These are phyloP conservation scores for Wickerhamiella cacticola DNA, from an alignment of 805 yeast genomes.

Conservation along the genomic window DNA sequence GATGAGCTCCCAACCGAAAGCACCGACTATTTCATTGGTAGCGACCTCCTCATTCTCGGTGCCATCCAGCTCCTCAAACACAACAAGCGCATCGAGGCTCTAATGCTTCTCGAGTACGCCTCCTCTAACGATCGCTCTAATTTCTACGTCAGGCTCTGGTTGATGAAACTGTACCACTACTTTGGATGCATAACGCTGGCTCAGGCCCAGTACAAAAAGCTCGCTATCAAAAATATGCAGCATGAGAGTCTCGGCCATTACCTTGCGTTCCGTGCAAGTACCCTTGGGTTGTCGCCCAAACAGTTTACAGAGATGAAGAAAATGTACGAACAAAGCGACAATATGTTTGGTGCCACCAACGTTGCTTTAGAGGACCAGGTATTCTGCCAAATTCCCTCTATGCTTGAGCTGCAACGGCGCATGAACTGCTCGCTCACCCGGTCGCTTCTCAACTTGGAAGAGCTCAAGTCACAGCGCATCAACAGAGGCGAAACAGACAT, in stretches of 20 bases:
- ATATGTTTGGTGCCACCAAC: slow-evolving; percentile 38
- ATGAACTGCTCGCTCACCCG: slow-evolving; percentile 40
- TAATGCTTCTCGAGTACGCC: slow-evolving; percentile 48
- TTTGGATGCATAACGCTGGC: slow-evolving; percentile 47
- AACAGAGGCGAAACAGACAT: slow-evolving; percentile 16
- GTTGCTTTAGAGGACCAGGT: slow-evolving; percentile 47
- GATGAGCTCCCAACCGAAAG: slow-evolving; percentile 30
- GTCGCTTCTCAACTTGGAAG: slow-evolving; percentile 24
- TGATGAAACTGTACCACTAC: slow-evolving; percentile 47
- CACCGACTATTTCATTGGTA: slow-evolving; percentile 61
- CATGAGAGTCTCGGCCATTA: slow-evolving; percentile 50
- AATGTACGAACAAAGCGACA: slow-evolving; percentile 44
- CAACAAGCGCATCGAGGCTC: slow-evolving; percentile 28
- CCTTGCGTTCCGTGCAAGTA: slow-evolving; percentile 38
- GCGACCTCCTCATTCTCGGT: slow-evolving; percentile 51
- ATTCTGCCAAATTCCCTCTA: slow-evolving; percentile 55
- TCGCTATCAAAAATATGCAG: slow-evolving; percentile 66
- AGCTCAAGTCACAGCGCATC: slow-evolving; percentile 20
- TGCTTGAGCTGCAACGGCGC: slow-evolving; percentile 47
- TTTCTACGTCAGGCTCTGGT: slow-evolving; percentile 59
- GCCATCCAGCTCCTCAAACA: slow-evolving; percentile 31
- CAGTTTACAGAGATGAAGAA: slow-evolving; percentile 32
- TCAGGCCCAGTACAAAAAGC: slow-evolving; percentile 36
- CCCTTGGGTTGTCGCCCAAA: slow-evolving; percentile 34
- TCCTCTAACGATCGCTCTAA: slow-evolving; percentile 52